Evolutionary conservation across 2,329 filamentous ascomycete genomes (phyloP).

Genomic region (Xylariales sp.): DNA sequence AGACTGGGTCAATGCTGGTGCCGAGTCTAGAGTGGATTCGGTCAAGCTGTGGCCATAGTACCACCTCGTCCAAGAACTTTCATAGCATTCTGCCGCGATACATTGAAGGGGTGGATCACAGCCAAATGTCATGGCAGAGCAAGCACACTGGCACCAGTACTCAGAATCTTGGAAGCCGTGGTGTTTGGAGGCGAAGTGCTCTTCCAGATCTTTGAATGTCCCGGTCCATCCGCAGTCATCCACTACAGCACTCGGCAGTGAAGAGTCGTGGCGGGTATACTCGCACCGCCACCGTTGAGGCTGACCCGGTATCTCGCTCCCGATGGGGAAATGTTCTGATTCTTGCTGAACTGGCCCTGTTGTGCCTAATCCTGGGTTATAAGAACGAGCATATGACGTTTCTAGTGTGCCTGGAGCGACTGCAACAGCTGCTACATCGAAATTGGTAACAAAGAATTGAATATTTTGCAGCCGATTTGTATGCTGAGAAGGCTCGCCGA

Average conservation of each 20-base stretch:
- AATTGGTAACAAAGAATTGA: constrained; percentile 1
- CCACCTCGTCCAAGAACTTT: constrained; percentile 5
- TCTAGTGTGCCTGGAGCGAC: background rate
- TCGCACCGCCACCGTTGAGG: constrained; percentile 17
- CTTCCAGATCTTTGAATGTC: constrained; percentile 13
- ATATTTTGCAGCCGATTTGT: constrained; percentile 4
- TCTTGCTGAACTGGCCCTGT: background rate
- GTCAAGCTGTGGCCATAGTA: constrained; percentile 4
- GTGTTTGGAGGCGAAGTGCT: constrained; percentile 18
- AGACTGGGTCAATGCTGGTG: constrained; percentile 14
- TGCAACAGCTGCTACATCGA: constrained; percentile 2
- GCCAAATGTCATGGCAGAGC: constrained; percentile 9
- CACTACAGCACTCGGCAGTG: constrained; percentile 11
- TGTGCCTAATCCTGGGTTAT: constrained; percentile 6
- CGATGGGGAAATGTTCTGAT: constrained; percentile 6
- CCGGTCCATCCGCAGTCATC: constrained; percentile 22
- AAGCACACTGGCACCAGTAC: constrained; percentile 18
- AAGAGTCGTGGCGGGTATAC: constrained; percentile 12
- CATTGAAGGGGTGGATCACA: constrained; percentile 11
- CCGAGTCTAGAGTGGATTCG: constrained; percentile 10
- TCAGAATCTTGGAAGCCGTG: constrained; percentile 14
- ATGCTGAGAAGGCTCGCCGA: constrained; percentile 1
- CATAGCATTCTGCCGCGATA: constrained; percentile 10
- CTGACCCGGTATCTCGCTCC: constrained; percentile 2
- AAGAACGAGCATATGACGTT: constrained; percentile 1